These are phyloP conservation scores for Arthrobotrys megalospora DNA, from an alignment of 2,329 filamentous ascomycete species.

Conservation along the genomic window DNA sequence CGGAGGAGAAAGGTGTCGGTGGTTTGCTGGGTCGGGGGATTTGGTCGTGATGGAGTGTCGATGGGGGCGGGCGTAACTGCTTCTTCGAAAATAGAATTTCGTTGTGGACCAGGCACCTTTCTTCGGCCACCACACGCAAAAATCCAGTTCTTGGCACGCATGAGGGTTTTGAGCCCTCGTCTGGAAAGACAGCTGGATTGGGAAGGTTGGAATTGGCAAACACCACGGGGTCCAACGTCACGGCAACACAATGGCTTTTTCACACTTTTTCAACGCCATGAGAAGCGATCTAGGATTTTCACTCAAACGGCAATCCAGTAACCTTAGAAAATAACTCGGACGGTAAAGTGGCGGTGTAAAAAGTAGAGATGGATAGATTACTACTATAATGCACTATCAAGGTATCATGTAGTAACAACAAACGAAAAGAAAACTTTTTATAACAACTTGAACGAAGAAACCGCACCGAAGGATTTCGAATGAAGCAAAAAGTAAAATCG, in stretches of 20 bases:
- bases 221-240: slow-evolving; percentile 10
- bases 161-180: slow-evolving; percentile 59
- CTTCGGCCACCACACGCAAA: slow-evolving; percentile 32
- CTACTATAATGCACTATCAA: slow-evolving; percentile 34
- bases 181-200: neutral
- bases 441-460: slow-evolving; percentile 8
- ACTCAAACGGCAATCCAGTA: no score
- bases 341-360: neutral
- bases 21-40: slow-evolving; percentile 3
- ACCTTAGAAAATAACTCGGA: neutral
- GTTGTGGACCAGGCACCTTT: slow-evolving; percentile 37
- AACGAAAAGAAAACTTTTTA: slow-evolving; percentile 35
- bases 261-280: neutral
- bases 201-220: slow-evolving; percentile 29
- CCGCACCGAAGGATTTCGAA: neutral
- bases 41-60: slow-evolving; percentile 21
- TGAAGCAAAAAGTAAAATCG: slow-evolving; percentile 2
- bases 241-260: slow-evolving; percentile 11
- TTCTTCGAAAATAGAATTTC: slow-evolving; percentile 52
- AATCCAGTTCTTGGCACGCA: slow-evolving; percentile 43
- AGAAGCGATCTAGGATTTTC: no score
- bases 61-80: slow-evolving; percentile 4
- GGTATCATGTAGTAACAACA: slow-evolving; percentile 41
- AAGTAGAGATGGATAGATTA: slow-evolving; percentile 3
- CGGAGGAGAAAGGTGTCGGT: slow-evolving; percentile 8